These are phyloP conservation scores for Ophiocytium majus DNA, from an alignment of 352 stramenopile genomes.

Conservation along the genomic window DNA sequence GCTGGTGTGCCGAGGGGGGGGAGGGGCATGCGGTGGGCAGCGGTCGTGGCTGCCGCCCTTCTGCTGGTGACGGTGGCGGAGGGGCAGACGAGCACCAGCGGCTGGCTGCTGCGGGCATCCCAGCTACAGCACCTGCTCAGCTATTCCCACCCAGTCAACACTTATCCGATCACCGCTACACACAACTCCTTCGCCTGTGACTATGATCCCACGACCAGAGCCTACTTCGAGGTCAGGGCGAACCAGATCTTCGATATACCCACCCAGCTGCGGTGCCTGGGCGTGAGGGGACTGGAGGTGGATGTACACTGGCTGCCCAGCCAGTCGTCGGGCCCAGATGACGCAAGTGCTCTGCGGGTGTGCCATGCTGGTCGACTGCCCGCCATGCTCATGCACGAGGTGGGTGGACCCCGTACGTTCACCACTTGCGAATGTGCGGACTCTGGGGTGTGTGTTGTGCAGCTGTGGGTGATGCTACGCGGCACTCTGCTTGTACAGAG, in stretches of 20 bases:
- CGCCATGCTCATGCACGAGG: background rate
- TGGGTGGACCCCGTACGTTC: background rate
- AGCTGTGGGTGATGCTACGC: too few species aligned
- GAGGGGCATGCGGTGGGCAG: background rate
- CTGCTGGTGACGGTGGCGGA: background rate
- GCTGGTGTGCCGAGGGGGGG: too few species aligned
- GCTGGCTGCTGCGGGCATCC: background rate
- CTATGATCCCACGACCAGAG: background rate
- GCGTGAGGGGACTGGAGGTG: conserved; percentile 7
- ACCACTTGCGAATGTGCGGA: too few species aligned
- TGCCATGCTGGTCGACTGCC: background rate
- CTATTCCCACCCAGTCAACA: background rate
- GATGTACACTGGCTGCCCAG: conserved; percentile 17
- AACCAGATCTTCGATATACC: conserved; percentile 20
- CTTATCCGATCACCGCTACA: background rate
- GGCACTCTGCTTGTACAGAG: too few species aligned
- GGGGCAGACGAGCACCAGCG: background rate
- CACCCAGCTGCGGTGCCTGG: conserved; percentile 9
- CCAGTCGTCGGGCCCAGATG: background rate
- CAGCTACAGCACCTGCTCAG: background rate
- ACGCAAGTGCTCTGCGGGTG: background rate
- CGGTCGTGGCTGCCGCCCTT: background rate
- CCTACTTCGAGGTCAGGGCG: background rate
- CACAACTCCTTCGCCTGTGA: conserved; percentile 4
- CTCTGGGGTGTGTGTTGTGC: too few species aligned